Evolutionary conservation across 257 asterid species (phyloP).

Genomic region (Gentiana straminea): DNA sequence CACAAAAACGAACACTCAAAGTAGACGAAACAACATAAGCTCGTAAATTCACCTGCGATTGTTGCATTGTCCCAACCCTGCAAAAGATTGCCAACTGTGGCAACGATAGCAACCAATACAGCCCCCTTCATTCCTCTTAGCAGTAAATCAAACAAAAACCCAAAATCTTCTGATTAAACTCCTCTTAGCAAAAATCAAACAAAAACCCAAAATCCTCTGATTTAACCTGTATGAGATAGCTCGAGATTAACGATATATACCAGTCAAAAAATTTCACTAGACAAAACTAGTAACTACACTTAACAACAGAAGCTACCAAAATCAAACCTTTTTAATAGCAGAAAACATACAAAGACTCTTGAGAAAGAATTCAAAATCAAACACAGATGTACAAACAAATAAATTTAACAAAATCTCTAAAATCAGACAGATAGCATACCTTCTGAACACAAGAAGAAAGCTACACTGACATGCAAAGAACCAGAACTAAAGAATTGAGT

Average conservation of each 20-base stretch:
- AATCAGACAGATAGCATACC: not conserved
- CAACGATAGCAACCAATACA: conserved; percentile 5
- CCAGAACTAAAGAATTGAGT: not conserved
- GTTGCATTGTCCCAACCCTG: conserved; percentile 22
- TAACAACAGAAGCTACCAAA: too few species aligned
- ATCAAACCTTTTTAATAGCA: too few species aligned
- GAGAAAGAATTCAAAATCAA: not conserved
- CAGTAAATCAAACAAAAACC: not conserved
- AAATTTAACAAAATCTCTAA: not conserved
- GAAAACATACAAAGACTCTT: too few species aligned
- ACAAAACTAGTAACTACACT: too few species aligned
- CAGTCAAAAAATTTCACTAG: not conserved
- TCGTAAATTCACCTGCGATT: conserved; percentile 10
- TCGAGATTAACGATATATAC: not conserved
- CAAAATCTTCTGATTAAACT: conserved; percentile 1
- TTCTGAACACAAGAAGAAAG: not conserved
- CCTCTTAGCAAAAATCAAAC: not conserved
- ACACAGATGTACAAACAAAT: not conserved
- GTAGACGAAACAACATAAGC: not conserved
- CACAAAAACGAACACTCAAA: not conserved
- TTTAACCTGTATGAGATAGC: not conserved
- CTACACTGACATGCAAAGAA: not conserved
- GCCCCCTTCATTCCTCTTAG: conserved; percentile 7
- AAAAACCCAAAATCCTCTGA: not conserved
- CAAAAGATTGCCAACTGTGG: conserved; percentile 15